Percentiles rank a stretch among this genome's conserved stretches.
These are phyloP conservation scores for Aspergillus hiratsukae DNA, from an alignment of 2,329 filamentous ascomycete species.

Conservation along the genomic window DNA sequence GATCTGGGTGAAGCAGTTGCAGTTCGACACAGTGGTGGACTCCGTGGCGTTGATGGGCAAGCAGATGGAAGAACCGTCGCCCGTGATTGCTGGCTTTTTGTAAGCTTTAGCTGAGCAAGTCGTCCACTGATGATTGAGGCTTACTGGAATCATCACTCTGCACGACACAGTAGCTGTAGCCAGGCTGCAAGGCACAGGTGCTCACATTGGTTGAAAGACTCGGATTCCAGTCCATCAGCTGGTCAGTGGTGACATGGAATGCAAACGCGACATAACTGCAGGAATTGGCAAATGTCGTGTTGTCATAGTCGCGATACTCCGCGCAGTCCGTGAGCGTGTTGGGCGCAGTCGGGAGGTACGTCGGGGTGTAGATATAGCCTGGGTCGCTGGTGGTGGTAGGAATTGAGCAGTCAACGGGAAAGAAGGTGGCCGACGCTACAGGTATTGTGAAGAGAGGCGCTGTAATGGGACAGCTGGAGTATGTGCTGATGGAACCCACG, in stretches of 20 bases:
- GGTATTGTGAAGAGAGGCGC: background rate
- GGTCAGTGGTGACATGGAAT: slow-evolving; percentile 9
- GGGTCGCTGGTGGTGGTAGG: slow-evolving; percentile 1
- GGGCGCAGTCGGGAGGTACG: slow-evolving; percentile 3
- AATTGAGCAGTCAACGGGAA: slow-evolving; percentile 2
- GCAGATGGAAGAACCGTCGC: background rate
- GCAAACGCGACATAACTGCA: slow-evolving; percentile 9
- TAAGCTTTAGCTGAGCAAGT: no score
- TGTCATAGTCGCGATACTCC: slow-evolving; percentile 1
- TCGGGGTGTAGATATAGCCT: background rate
- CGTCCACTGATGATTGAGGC: background rate
- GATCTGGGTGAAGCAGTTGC: background rate
- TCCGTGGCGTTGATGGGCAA: background rate
- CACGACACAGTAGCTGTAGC: slow-evolving; percentile 7
- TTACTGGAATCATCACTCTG: background rate
- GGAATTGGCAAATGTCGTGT: slow-evolving; percentile 5
- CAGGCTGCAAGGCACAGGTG: slow-evolving; percentile 5
- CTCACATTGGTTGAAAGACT: slow-evolving; percentile 4
- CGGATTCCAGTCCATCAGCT: slow-evolving; percentile 15
- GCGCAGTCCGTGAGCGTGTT: slow-evolving; percentile 2
- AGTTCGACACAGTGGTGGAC: background rate
- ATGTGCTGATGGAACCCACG: background rate
- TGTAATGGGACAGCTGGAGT: slow-evolving; percentile 6
- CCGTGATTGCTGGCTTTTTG: background rate
- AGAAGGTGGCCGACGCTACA: slow-evolving; percentile 4